A percentile compares a stretch with the other conserved stretches of the same genome.
phyloP scores from a whole-genome alignment of 441 rosid species.

The Isatis lusitanica region DNA sequence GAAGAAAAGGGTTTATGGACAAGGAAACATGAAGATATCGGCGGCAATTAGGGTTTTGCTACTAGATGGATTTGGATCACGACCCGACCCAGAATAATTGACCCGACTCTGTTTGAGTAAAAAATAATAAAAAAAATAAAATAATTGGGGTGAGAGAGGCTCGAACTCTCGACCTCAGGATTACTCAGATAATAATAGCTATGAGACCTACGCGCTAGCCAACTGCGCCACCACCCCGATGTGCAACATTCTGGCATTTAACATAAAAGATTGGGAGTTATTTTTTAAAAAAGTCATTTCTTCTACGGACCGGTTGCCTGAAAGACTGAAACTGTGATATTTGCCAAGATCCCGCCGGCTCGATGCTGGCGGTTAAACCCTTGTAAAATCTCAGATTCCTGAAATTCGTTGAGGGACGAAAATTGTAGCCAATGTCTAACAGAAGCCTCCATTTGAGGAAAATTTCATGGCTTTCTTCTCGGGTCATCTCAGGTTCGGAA shows the following conservation, averaged over 20 bases:
- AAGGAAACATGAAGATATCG: constrained; percentile 11
- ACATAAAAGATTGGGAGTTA: too few relatives aligned
- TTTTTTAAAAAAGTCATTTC: too few relatives aligned
- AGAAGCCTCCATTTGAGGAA: constrained; percentile 40
- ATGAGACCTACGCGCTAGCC: constrained; percentile 99
- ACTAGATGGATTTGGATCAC: not conserved
- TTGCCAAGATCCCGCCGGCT: constrained; percentile 31
- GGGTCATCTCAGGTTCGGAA: constrained; percentile 46
- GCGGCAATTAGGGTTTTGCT: constrained; percentile 31
- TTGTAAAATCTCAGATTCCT: constrained; percentile 20
- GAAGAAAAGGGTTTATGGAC: constrained; percentile 20
- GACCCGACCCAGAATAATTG: not conserved
- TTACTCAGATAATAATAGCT: constrained; percentile 60
- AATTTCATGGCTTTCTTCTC: constrained; percentile 43
- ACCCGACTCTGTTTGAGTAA: not conserved
- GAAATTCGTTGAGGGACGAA: not conserved
- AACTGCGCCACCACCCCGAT: constrained; percentile 98
- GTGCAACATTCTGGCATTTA: too few relatives aligned
- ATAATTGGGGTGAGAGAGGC: constrained; percentile 89
- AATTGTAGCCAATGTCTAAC: constrained; percentile 38
- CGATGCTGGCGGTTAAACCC: constrained; percentile 36
- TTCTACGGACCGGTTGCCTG: constrained; percentile 1
- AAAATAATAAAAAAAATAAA: too few relatives aligned
- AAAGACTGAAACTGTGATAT: constrained; percentile 15
- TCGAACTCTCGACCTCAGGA: constrained; percentile 99